Conservation (phyloP, 164 flowering plant genomes). For the Magnolia kwangsiensis region DNA sequence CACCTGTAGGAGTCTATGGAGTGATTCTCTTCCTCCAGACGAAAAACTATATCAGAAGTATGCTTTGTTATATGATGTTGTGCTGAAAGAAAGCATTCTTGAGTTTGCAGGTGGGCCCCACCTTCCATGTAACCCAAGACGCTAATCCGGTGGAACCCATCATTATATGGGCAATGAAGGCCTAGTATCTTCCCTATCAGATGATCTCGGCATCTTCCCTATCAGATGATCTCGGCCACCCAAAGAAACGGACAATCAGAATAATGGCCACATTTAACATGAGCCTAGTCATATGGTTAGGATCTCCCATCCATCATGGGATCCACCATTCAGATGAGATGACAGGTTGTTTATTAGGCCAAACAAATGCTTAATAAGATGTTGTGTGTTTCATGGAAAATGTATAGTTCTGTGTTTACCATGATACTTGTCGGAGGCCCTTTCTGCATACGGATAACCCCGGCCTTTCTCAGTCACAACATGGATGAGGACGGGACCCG, state of each 20-base stretch:
- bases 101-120: background rate
- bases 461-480: conserved; percentile 96
- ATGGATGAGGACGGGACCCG: conserved; percentile 92
- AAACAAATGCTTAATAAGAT: background rate
- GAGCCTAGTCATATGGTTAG: background rate
- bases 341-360: background rate
- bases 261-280: background rate
- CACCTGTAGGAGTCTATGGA: background rate
- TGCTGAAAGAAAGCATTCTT: background rate
- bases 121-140: background rate
- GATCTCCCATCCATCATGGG: background rate
- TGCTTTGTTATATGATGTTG: too few relatives aligned
- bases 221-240: background rate
- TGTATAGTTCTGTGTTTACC: conserved; percentile 37
- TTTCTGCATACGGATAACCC: conserved; percentile 95
- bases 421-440: conserved; percentile 93
- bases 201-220: background rate
- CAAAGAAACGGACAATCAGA: background rate
- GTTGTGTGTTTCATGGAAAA: background rate
- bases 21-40: background rate
- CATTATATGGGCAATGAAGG: background rate
- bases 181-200: background rate
- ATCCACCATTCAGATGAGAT: background rate
- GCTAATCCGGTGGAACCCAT: background rate
- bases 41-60: background rate